These are phyloP conservation scores for carrot (Daucus carota) DNA, from an alignment of 129 eudicot species.

Conservation along the genomic window DH1_v3.0 NC_030385.2:31579501-31580000, in stretches of 20 bases:
- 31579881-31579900: background rate
- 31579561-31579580: slow-evolving; percentile 92
- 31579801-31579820: background rate
- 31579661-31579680: slow-evolving; percentile 81
- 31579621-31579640: slow-evolving; percentile 95
- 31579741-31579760: background rate
- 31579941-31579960: background rate
- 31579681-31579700: slow-evolving; percentile 37
- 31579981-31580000: slow-evolving; percentile 2
- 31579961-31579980: background rate
- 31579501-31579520: slow-evolving; percentile 69
- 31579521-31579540: slow-evolving; percentile 94
- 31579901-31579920: background rate
- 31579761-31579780: background rate
- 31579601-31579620: slow-evolving; percentile 85
- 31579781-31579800: background rate
- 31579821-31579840: background rate
- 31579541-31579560: slow-evolving; percentile 92
- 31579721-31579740: background rate
- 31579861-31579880: background rate
- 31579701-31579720: background rate
- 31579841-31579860: background rate
- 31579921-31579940: background rate
- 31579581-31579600: slow-evolving; percentile 98
- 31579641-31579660: slow-evolving; percentile 73